Percentiles rank a stretch among this genome's conserved stretches.
Evolutionary conservation across 169 alveolate species (phyloP).

Genomic region (Eimeria necatrix): DNA sequence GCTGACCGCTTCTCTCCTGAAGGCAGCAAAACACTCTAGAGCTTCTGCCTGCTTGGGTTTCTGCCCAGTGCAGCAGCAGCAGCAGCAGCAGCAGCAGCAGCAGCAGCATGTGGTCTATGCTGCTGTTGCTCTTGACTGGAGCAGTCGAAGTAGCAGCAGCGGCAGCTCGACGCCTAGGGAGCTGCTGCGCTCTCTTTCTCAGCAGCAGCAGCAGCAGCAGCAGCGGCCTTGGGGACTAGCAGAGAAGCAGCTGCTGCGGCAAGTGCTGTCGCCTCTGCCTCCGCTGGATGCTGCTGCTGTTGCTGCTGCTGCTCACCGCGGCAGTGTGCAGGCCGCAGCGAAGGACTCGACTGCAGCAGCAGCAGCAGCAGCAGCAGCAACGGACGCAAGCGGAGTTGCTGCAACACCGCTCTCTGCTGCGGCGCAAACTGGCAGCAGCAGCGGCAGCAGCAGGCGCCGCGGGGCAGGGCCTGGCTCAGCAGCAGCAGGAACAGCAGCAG

Average conservation of each 20-base stretch:
- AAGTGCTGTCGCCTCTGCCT: constrained; percentile 46
- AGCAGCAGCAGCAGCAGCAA: not conserved
- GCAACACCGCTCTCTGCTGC: not conserved
- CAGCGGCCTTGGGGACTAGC: constrained; percentile 51
- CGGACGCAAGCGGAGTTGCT: not conserved
- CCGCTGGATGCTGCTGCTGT: constrained; percentile 34
- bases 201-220: constrained; percentile 53
- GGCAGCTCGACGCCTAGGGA: not conserved
- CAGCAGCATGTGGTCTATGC: not conserved
- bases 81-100: constrained; percentile 44
- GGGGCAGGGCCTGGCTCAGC: not conserved
- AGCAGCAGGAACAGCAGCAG: not conserved
- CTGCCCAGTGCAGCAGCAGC: constrained; percentile 11
- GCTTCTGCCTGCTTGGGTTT: constrained; percentile 1
- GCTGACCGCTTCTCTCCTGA: not conserved
- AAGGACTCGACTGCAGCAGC: not conserved
- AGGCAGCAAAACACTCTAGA: not conserved
- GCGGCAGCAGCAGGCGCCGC: constrained; percentile 34
- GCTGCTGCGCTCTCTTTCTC: not conserved
- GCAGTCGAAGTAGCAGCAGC: constrained; percentile 19
- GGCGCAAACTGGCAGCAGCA: not conserved
- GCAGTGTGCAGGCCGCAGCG: not conserved
- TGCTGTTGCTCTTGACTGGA: constrained; percentile 8
- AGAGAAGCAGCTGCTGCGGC: constrained; percentile 56
- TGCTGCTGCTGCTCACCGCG: constrained; percentile 39